Percentiles rank a stretch among this genome's conserved stretches.
Evolutionary conservation across 345 rosid genomes (phyloP).

Genomic region (Streptanthus diversifolius): DNA sequence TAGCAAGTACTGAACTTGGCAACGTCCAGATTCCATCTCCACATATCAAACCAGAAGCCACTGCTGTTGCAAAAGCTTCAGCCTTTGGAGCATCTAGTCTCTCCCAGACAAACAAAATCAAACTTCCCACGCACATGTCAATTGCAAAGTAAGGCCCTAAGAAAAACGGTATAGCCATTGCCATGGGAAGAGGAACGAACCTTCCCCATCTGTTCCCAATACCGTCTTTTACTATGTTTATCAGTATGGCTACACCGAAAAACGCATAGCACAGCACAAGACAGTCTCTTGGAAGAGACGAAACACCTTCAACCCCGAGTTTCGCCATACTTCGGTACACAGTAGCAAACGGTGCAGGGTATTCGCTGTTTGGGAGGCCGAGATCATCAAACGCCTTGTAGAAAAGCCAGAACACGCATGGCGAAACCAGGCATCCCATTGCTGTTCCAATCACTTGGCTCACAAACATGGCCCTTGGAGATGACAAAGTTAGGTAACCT

Average conservation of each 20-base stretch:
- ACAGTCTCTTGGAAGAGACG: conserved; percentile 71
- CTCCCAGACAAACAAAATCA: conserved; percentile 71
- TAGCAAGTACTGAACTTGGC: conserved; percentile 78
- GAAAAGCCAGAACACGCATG: conserved; percentile 83
- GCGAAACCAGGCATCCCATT: conserved; percentile 61
- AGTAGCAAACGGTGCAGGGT: conserved; percentile 73
- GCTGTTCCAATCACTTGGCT: conserved; percentile 79
- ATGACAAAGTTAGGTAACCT: conserved; percentile 82
- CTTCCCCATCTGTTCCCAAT: conserved; percentile 36
- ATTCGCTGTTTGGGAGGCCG: conserved; percentile 61
- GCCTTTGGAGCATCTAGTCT: conserved; percentile 53
- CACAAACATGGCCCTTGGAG: conserved; percentile 83
- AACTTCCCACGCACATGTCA: conserved; percentile 88
- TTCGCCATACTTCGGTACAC: conserved; percentile 76
- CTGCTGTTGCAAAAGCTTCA: conserved; percentile 52
- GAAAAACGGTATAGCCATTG: conserved; percentile 95
- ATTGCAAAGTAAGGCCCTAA: conserved; percentile 78
- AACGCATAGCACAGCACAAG: conserved; percentile 49
- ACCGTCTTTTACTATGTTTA: conserved; percentile 41
- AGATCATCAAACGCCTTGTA: conserved; percentile 63
- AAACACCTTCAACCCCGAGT: conserved; percentile 65
- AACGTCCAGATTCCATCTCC: conserved; percentile 91
- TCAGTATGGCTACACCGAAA: conserved; percentile 43
- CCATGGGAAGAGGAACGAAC: conserved; percentile 88
- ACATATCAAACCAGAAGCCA: conserved; percentile 86